These are phyloP conservation scores for Mycosphaerella arachidis DNA, from an alignment of 2,329 filamentous ascomycete genomes.

Conservation along the genomic window DNA sequence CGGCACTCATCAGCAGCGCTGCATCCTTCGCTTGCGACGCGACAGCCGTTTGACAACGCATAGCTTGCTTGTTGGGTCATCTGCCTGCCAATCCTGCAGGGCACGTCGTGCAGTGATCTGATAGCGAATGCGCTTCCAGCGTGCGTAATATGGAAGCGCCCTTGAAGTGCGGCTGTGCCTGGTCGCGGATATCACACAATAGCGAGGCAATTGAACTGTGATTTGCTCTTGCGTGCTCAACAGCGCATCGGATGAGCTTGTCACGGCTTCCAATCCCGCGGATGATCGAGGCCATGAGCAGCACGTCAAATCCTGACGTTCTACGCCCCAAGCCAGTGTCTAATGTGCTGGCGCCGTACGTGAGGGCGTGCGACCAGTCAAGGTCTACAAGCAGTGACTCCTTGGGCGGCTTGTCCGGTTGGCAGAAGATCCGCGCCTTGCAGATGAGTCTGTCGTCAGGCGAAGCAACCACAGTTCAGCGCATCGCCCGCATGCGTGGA, in stretches of 20 bases:
- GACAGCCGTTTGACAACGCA: slow-evolving; percentile 5
- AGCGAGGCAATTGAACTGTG: slow-evolving; percentile 6
- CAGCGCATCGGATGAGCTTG: neutral
- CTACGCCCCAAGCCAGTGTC: slow-evolving; percentile 3
- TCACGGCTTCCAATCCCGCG: neutral
- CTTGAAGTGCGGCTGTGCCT: slow-evolving; percentile 16
- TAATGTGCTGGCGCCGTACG: neutral
- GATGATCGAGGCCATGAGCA: neutral
- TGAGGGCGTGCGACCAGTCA: neutral
- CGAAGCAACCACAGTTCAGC: neutral
- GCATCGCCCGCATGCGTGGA: neutral
- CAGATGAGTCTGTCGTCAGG: neutral
- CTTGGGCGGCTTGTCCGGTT: neutral
- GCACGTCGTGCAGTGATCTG: slow-evolving; percentile 1
- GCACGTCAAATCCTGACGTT: neutral
- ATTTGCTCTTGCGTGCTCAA: slow-evolving; percentile 7
- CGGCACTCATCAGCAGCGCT: neutral
- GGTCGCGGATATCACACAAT: slow-evolving; percentile 13
- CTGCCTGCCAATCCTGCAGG: slow-evolving; percentile 3
- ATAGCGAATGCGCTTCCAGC: slow-evolving; percentile 6
- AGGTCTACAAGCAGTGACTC: too few relatives aligned
- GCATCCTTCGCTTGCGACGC: slow-evolving; percentile 2
- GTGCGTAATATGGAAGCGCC: slow-evolving; percentile 3
- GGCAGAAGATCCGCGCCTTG: neutral
- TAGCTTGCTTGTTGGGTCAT: slow-evolving; percentile 1